A percentile compares a stretch with the other conserved stretches of the same genome.
phyloP scores from a whole-genome alignment of 495 filamentous ascomycete genomes.

The Lasiosphaeria miniovina region DNA sequence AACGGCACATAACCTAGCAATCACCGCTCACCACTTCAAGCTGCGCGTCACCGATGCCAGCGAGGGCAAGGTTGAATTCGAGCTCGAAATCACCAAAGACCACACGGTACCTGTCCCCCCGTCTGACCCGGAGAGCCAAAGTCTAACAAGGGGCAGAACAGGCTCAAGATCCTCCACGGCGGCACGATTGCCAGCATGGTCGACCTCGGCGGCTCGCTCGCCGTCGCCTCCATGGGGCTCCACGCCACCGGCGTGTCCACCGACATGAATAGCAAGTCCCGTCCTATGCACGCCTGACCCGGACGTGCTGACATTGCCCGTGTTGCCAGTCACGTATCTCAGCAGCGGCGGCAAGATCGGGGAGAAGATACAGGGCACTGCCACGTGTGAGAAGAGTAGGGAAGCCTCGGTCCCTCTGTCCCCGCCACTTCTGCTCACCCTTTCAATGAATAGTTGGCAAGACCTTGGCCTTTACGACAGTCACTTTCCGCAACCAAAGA shows the following conservation, averaged over 20 bases:
- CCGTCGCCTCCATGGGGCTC: conserved; percentile 85
- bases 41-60: conserved; percentile 71
- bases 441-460: conserved; percentile 67
- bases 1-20: background rate
- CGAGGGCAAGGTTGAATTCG: conserved; percentile 82
- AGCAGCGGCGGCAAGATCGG: conserved; percentile 79
- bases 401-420: background rate
- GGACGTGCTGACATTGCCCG: background rate
- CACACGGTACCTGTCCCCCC: conserved; percentile 65
- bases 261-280: conserved; percentile 72
- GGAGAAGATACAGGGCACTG: conserved; percentile 65
- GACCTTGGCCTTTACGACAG: conserved; percentile 82
- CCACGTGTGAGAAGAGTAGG: conserved; percentile 83
- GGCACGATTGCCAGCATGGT: conserved; percentile 96
- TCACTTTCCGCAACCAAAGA: conserved; percentile 73
- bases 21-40: conserved; percentile 37
- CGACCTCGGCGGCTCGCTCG: conserved; percentile 88
- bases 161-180: conserved; percentile 86
- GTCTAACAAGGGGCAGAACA: conserved; percentile 57
- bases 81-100: conserved; percentile 78
- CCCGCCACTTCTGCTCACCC: background rate
- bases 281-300: background rate
- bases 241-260: conserved; percentile 91
- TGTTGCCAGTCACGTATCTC: conserved; percentile 76
- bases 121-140: background rate